These are phyloP conservation scores for Cladosporium cucumerinum DNA, from an alignment of 2,329 filamentous ascomycete species.

Conservation along the genomic window DNA sequence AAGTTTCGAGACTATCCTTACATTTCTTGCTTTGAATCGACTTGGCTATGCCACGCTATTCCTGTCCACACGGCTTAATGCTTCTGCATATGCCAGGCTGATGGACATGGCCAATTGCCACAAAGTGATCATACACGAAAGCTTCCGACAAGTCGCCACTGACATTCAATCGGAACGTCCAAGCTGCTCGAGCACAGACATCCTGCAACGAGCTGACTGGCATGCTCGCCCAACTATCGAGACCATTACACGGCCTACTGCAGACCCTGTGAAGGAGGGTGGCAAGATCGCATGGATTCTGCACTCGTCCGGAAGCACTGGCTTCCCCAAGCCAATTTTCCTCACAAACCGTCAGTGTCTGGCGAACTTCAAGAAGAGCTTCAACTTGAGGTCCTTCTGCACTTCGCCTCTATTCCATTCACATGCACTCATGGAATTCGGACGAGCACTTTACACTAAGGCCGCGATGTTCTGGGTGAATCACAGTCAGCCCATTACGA, in stretches of 20 bases:
- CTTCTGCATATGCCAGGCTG: constrained; percentile 49
- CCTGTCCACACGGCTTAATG: constrained; percentile 53
- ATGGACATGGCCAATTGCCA: constrained; percentile 42
- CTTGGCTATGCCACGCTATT: constrained; percentile 55
- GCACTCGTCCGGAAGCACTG: constrained; percentile 57
- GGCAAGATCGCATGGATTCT: constrained; percentile 43
- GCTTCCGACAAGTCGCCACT: constrained; percentile 28
- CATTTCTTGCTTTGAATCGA: constrained; percentile 52
- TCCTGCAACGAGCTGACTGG: constrained; percentile 28
- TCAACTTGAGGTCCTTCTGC: constrained; percentile 50
- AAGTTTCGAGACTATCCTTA: constrained; percentile 54
- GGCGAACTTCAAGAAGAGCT: constrained; percentile 47
- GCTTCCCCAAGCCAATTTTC: constrained; percentile 61
- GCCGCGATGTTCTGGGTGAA: constrained; percentile 55
- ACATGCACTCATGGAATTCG: constrained; percentile 56
- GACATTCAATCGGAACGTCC: constrained; percentile 32
- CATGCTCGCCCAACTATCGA: constrained; percentile 17
- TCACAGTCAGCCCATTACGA: constrained; percentile 53
- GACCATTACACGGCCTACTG: constrained; percentile 16
- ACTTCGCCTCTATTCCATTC: constrained; percentile 59
- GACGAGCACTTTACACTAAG: constrained; percentile 50
- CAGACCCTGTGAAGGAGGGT: constrained; percentile 28
- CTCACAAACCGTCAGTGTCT: constrained; percentile 53
- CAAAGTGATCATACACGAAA: constrained; percentile 26
- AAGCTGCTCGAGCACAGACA: constrained; percentile 32